Evolutionary conservation across 768 basidiomycete species (phyloP).

Genomic region (Leccinum uliginosum): DNA sequence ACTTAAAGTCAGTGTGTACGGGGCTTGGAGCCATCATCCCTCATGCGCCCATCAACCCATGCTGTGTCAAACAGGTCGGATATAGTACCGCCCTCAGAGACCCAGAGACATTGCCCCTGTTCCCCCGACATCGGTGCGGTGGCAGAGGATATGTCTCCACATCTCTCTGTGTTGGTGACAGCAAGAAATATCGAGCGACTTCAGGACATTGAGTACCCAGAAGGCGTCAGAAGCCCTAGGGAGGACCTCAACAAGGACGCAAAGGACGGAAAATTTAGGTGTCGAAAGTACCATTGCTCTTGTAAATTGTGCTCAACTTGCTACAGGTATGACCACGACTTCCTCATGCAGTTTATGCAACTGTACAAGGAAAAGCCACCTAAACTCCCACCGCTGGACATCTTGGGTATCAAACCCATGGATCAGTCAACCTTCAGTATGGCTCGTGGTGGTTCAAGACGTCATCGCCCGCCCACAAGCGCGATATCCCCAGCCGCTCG

Average conservation of each 20-base stretch:
- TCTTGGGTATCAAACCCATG: conserved; percentile 83
- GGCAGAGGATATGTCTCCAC: conserved; percentile 33
- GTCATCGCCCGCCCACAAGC: conserved; percentile 45
- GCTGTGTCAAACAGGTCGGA: conserved; percentile 45
- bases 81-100: conserved; percentile 40
- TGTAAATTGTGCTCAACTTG: conserved; percentile 8
- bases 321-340: conserved; percentile 91
- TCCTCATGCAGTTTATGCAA: conserved; percentile 94
- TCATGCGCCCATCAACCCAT: conserved; percentile 34
- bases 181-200: conserved; percentile 87
- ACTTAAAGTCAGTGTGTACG: no score
- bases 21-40: no score
- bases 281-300: conserved; percentile 4
- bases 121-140: conserved; percentile 65
- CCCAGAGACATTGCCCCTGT: conserved; percentile 53
- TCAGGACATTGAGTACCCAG: conserved; percentile 72
- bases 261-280: conserved; percentile 89
- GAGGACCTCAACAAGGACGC: conserved; percentile 81
- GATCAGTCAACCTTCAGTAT: conserved; percentile 49
- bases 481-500: conserved; percentile 41
- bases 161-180: conserved; percentile 61
- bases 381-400: conserved; percentile 80
- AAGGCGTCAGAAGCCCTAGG: conserved; percentile 75
- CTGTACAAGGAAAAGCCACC: conserved; percentile 96
- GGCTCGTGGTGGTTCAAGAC: conserved; percentile 61